Conservation (phyloP, 2,329 filamentous ascomycete genomes). For the Seiridium cupressi region DNA sequence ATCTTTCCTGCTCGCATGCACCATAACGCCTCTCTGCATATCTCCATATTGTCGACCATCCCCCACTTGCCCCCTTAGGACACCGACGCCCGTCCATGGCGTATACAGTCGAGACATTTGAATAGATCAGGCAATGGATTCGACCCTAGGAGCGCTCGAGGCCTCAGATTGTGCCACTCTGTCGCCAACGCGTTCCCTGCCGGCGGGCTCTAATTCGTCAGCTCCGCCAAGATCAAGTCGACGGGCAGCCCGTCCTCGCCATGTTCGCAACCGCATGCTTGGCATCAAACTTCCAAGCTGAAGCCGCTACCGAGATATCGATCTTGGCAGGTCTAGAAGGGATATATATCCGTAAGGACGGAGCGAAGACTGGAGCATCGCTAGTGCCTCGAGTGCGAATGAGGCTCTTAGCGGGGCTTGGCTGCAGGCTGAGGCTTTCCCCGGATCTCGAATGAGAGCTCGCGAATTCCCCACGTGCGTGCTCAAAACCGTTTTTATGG, state of each 20-base stretch:
- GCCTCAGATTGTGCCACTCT: neutral
- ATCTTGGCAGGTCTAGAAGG: slow-evolving; percentile 5
- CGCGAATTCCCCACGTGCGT: slow-evolving; percentile 5
- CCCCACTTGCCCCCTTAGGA: slow-evolving; percentile 1
- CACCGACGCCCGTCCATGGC: slow-evolving; percentile 2
- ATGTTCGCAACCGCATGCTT: neutral
- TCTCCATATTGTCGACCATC: neutral
- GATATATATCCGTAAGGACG: neutral
- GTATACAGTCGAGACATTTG: neutral
- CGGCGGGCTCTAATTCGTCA: neutral
- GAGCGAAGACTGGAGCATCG: neutral
- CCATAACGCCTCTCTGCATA: neutral
- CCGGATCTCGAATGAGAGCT: slow-evolving; percentile 6
- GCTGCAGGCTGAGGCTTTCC: neutral
- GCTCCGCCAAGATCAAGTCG: neutral
- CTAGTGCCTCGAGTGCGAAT: neutral
- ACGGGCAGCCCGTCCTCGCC: neutral
- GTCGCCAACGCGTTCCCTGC: neutral
- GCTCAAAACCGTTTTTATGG: neutral
- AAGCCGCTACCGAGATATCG: slow-evolving; percentile 6
- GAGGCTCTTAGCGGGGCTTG: slow-evolving; percentile 7
- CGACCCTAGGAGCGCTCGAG: neutral
- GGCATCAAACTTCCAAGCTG: slow-evolving; percentile 2
- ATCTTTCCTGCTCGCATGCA: neutral
- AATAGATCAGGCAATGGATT: neutral